Evolutionary conservation across 768 basidiomycete genomes (phyloP).

Genomic region (Pisolithus sp.): DNA sequence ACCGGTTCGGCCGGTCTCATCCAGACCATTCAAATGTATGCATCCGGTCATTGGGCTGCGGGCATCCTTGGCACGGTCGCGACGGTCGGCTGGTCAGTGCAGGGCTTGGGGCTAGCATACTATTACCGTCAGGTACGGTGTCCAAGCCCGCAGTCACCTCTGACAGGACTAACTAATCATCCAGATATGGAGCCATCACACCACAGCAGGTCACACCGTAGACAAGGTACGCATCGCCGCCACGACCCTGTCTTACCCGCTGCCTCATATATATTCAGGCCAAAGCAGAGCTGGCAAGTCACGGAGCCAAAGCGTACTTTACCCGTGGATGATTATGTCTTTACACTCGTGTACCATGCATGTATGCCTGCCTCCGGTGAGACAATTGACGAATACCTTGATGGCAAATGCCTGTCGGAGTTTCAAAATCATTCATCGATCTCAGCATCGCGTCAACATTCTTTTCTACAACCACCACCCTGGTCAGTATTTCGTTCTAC

Average conservation of each 20-base stretch:
- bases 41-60: slow-evolving; percentile 63
- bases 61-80: slow-evolving; percentile 77
- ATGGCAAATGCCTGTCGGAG: slow-evolving; percentile 29
- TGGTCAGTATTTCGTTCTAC: slow-evolving; percentile 37
- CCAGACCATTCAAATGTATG: slow-evolving; percentile 81
- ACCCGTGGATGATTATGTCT: slow-evolving; percentile 54
- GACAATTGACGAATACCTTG: neutral
- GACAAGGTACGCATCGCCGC: slow-evolving; percentile 53
- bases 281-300: slow-evolving; percentile 72
- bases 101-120: slow-evolving; percentile 74
- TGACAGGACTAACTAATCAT: slow-evolving; percentile 4
- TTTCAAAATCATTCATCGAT: slow-evolving; percentile 29
- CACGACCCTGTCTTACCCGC: neutral
- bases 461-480: slow-evolving; percentile 62
- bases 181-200: slow-evolving; percentile 75
- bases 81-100: slow-evolving; percentile 81
- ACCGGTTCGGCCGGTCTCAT: slow-evolving; percentile 95
- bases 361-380: neutral
- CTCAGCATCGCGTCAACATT: slow-evolving; percentile 15
- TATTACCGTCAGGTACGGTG: slow-evolving; percentile 69
- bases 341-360: neutral
- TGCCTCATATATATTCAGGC: slow-evolving; percentile 43
- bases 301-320: slow-evolving; percentile 87
- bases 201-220: slow-evolving; percentile 79
- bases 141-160: slow-evolving; percentile 7